Conservation (phyloP, 2,329 filamentous ascomycete species). For the Zasmidium cellare region DNA sequence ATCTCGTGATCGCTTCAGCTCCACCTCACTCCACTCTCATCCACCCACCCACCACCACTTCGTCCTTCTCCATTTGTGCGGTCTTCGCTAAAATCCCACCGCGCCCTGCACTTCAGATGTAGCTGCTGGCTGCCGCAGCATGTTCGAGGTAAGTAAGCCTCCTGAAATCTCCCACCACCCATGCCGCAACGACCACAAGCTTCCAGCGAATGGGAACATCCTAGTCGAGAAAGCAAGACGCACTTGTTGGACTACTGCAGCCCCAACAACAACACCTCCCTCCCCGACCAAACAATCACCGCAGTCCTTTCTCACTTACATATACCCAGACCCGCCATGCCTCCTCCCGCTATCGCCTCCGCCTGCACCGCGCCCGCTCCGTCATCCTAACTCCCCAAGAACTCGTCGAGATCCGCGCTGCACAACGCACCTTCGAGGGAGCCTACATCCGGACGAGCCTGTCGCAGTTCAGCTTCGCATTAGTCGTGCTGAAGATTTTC, state of each 20-base stretch:
- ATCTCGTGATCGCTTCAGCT: too few relatives aligned
- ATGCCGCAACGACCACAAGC: too few relatives aligned
- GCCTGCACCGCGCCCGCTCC: conserved; percentile 79
- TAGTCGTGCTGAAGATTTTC: conserved; percentile 95
- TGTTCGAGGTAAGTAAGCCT: conserved; percentile 31
- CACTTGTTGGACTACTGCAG: neutral
- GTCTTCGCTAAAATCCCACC: neutral
- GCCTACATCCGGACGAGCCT: conserved; percentile 94
- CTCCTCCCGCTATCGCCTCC: conserved; percentile 73
- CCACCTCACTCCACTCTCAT: neutral
- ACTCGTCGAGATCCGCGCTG: conserved; percentile 90
- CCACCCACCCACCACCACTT: neutral
- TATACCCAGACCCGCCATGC: conserved; percentile 55
- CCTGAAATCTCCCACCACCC: neutral
- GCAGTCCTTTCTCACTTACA: neutral
- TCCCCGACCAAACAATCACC: neutral
- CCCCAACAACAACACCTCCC: too few relatives aligned
- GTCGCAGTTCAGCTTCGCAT: conserved; percentile 90
- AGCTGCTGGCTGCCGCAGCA: conserved; percentile 8
- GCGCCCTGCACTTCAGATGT: too few relatives aligned
- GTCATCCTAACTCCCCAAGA: conserved; percentile 80
- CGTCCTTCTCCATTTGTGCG: neutral
- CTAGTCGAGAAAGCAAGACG: neutral
- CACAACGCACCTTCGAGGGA: conserved; percentile 94
- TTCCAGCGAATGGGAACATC: neutral